Percentiles rank a stretch among this genome's conserved stretches.
Evolutionary conservation across 148 eudicot species (phyloP).

Genomic region (Limonium bicolor): DNA sequence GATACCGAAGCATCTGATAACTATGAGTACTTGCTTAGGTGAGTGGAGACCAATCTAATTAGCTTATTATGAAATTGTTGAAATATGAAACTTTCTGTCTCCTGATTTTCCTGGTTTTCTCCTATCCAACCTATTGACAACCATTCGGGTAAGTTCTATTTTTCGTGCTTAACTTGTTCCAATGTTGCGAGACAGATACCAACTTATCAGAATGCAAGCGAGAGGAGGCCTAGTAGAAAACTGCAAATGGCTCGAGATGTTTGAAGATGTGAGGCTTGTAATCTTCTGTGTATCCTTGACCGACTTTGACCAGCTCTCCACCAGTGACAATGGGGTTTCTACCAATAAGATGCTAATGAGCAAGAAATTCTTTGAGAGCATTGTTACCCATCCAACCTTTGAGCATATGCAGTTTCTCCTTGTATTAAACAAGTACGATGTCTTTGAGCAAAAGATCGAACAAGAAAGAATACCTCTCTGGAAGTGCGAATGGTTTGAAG

Average conservation of each 20-base stretch:
- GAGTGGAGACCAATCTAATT: constrained; percentile 1
- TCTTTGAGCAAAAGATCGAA: constrained; percentile 66
- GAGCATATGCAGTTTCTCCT: constrained; percentile 40
- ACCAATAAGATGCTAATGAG: constrained; percentile 65
- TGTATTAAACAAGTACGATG: constrained; percentile 62
- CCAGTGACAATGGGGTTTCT: constrained; percentile 14
- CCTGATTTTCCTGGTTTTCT: background rate
- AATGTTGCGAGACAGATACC: constrained; percentile 21
- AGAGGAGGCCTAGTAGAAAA: constrained; percentile 54
- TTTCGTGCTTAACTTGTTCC: background rate
- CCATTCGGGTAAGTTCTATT: background rate
- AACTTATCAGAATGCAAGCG: constrained; percentile 40
- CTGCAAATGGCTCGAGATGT: constrained; percentile 81
- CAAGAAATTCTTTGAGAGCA: constrained; percentile 43
- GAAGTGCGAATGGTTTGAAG: constrained; percentile 59
- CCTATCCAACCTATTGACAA: background rate
- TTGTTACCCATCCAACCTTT: constrained; percentile 31
- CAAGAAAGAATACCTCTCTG: constrained; percentile 34
- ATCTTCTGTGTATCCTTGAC: constrained; percentile 44
- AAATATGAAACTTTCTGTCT: background rate
- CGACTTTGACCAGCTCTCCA: constrained; percentile 32
- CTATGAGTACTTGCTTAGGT: constrained; percentile 26
- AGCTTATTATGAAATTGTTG: background rate
- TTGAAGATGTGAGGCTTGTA: constrained; percentile 50
- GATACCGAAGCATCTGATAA: constrained; percentile 17